Evolutionary conservation across 371 early-diverging fungal genomes (phyloP).

Genomic region (Cokeromyces recurvatus): DNA sequence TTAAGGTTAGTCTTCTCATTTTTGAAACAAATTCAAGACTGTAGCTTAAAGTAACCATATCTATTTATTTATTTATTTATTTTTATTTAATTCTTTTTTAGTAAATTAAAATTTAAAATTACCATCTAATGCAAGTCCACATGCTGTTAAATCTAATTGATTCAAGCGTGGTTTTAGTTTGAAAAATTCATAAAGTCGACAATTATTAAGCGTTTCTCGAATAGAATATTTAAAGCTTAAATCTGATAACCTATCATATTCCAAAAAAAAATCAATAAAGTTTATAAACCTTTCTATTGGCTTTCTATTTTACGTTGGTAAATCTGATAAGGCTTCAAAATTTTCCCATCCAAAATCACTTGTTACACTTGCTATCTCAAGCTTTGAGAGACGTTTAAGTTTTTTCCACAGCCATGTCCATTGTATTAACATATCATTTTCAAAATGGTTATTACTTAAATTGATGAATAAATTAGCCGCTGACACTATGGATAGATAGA

Average conservation of each 20-base stretch:
- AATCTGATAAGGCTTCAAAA: slow-evolving; percentile 11
- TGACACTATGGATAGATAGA: slow-evolving; percentile 1
- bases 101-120: not conserved
- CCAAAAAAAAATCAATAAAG: not conserved
- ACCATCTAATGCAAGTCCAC: slow-evolving; percentile 1
- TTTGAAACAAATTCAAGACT: not conserved
- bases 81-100: too few relatives aligned
- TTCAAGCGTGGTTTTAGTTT: not conserved
- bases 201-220: not conserved
- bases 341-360: slow-evolving; percentile 14
- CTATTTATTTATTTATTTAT: not conserved
- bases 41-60: slow-evolving; percentile 5
- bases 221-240: not conserved
- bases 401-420: slow-evolving; percentile 9
- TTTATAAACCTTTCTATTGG: not conserved
- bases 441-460: slow-evolving; percentile 18
- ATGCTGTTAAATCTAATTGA: slow-evolving; percentile 14
- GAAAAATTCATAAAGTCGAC: not conserved
- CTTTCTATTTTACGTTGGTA: slow-evolving; percentile 8
- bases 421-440: slow-evolving; percentile 10
- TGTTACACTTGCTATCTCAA: slow-evolving; percentile 11
- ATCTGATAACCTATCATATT: slow-evolving; percentile 5
- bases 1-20: slow-evolving; percentile 2
- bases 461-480: slow-evolving; percentile 3
- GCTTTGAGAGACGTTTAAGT: not conserved